Base-by-base conservation (phyloP, 139 green algal genomes). In the Micromonas commoda region DNA sequence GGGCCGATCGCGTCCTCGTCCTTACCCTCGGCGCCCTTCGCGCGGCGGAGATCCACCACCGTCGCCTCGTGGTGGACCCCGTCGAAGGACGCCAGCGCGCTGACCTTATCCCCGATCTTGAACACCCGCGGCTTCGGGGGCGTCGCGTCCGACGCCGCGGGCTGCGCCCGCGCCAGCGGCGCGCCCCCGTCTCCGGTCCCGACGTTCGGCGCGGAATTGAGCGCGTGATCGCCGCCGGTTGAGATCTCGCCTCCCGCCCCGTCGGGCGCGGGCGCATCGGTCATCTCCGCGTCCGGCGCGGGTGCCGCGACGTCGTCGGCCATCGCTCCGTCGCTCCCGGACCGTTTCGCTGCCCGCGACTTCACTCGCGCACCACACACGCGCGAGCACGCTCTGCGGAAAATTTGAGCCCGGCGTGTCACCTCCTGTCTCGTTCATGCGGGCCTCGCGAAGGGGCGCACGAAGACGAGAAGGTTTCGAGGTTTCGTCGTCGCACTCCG, bases 61-160 rank as follows among this genome's bases (percentile, higher is more conserved):
- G 16, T 29, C 31, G 31, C 57, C 4, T 33, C 32, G 16, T 35
- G 39, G 19, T 6, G 29, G 3, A 37, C 38, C 21, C 31, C 29
- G 32, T 78, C 72, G 5, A 69, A 78, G 19, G 72, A 51, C 3
- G 72, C 72, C 20, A 24, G n/a, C 31, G 72, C 72, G n/a, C 31
- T 53, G 52, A 78, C 72, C 21, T 78, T 69, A 5, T 35, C 33
- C 1, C 53, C 53, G 13, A 37, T 38, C 19, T 26, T 2, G 51
- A 77, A 77, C 24, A 66, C 1, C 39, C 0, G 9, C 45, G 9
- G 45, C 45, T 9, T 57, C 9, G 45, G 45, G 9, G 45, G 45
- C 45, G 45, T 9, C 9, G 45, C 16, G 45, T 23, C 45, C 45
- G 45, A 23, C 45, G 45, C 9, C 45, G 45, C 16, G 9, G 45